Conservation (phyloP, 2,329 filamentous ascomycete genomes). For the Tolypocladium tundrense region DNA sequence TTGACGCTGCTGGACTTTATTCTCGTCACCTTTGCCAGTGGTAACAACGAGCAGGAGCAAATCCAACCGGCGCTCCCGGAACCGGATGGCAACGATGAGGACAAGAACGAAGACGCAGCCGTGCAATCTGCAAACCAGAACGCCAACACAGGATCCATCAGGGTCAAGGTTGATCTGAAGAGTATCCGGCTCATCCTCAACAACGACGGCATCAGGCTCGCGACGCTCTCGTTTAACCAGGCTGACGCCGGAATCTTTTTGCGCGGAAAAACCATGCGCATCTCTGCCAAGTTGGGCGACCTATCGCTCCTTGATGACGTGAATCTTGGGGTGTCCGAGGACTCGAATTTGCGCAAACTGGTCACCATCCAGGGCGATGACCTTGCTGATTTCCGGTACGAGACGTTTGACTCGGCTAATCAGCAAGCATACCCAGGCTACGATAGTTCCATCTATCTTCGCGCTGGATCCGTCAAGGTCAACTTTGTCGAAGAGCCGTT, state of each 20-base stretch:
- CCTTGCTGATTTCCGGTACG: constrained; percentile 92
- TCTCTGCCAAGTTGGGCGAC: constrained; percentile 79
- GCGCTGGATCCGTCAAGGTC: constrained; percentile 89
- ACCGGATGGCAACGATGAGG: constrained; percentile 19
- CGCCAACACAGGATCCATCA: constrained; percentile 58
- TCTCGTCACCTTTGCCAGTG: constrained; percentile 75
- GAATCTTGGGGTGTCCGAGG: constrained; percentile 74
- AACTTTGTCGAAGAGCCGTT: constrained; percentile 97
- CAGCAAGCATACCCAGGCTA: constrained; percentile 77
- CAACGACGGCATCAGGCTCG: constrained; percentile 90
- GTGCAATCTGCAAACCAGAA: constrained; percentile 24
- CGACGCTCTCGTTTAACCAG: constrained; percentile 84
- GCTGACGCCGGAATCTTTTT: constrained; percentile 88
- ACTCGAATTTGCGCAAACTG: constrained; percentile 73
- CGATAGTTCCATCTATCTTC: constrained; percentile 80
- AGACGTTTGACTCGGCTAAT: constrained; percentile 76
- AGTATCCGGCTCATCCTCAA: constrained; percentile 92
- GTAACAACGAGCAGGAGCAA: constrained; percentile 33
- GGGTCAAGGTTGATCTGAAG: constrained; percentile 88
- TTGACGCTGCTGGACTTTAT: constrained; percentile 91
- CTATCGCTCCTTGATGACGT: constrained; percentile 87
- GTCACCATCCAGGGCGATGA: constrained; percentile 94
- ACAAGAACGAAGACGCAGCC: constrained; percentile 24
- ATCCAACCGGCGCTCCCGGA: constrained; percentile 25
- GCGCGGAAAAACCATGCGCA: constrained; percentile 73